Evolutionary conservation across 1,284 basidiomycete genomes (phyloP), one percentile per base, ranked within the genome.

Genomic region (Rugosomyces carneus): DNA sequence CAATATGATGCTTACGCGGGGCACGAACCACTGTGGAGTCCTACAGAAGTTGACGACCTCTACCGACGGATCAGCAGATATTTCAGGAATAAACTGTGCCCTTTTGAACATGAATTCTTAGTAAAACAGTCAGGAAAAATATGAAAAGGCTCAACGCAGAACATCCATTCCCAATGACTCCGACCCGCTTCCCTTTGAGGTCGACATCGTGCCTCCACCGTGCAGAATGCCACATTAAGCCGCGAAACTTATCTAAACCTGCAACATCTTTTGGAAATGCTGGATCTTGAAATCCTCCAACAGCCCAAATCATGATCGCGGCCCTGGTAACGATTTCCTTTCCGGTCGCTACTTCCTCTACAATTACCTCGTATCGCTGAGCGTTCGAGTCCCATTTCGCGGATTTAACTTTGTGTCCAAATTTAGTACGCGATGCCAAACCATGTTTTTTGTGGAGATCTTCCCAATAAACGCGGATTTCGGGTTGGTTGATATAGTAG

Each of bases 91-190:
- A 35, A 80, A 67, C 52, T 80, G 76, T 10, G 74, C 75, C n/a
- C 79, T 79, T 52, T 36, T 53, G 45, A 31, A 21, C 38, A 43
- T 6, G 27, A n/a, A 20, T 6, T 11, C 19, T 44, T 11, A 15
- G n/a, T 36, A 18, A n/a, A n/a, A 13, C 9, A 24, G 23, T 2
- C 16, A 24, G 1, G 16, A 5, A n/a, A 23, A 18, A 13, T n/a
- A 11, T 19, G 18, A 31, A 35, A 10, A 19, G 45, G 64, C 68
- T 60, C 59, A 34, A 73, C 78, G 70, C 72, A 56, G 80, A 73
- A 62, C 76, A 80, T 2, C 80, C 82, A 54, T 81, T 81, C 16
- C 81, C 82, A 54, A 84, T 73, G 13, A 84, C 73, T 2, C 73
- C 80, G 1, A 83, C 71, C 21, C 68, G 64, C 59, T 81, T 80